phyloP scores from a whole-genome alignment of 208 protist genomes.

The Novymonas esmeraldas region DNA sequence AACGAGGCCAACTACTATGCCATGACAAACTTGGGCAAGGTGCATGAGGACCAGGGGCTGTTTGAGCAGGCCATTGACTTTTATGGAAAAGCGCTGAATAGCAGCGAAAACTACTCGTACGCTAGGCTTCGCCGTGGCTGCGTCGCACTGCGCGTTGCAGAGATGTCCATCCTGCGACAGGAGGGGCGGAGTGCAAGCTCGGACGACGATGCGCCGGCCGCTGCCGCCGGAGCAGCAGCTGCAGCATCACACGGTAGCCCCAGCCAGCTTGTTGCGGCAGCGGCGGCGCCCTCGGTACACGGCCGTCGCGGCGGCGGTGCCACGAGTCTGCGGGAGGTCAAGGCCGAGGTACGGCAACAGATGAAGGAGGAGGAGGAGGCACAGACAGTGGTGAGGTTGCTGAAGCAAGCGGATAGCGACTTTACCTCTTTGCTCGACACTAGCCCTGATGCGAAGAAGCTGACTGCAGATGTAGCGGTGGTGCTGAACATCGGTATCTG shows the following conservation, averaged over 20 bases:
- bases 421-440: conserved; percentile 48
- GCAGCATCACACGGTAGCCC: neutral
- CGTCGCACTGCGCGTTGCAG: conserved; percentile 53
- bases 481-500: conserved; percentile 78
- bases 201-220: conserved; percentile 1
- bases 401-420: conserved; percentile 45
- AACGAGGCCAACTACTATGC: conserved; percentile 95
- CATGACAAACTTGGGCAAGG: conserved; percentile 86
- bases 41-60: conserved; percentile 85
- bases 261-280: neutral
- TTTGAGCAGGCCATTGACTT: conserved; percentile 71
- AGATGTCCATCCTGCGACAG: conserved; percentile 29
- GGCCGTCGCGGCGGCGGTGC: neutral
- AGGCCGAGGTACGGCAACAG: conserved; percentile 47
- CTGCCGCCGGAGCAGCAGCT: neutral
- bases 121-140: conserved; percentile 81
- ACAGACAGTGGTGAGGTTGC: neutral
- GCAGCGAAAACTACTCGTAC: conserved; percentile 82
- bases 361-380: conserved; percentile 30
- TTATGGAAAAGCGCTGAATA: conserved; percentile 69
- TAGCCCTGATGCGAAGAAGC: conserved; percentile 26
- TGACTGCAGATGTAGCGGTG: conserved; percentile 47
- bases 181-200: conserved; percentile 1
- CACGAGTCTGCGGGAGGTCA: conserved; percentile 16
- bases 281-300: neutral